A percentile compares a stretch with the other conserved stretches of the same genome.
phyloP scores from a whole-genome alignment of 306 rosid species.

The Sicyos baderoa region DNA sequence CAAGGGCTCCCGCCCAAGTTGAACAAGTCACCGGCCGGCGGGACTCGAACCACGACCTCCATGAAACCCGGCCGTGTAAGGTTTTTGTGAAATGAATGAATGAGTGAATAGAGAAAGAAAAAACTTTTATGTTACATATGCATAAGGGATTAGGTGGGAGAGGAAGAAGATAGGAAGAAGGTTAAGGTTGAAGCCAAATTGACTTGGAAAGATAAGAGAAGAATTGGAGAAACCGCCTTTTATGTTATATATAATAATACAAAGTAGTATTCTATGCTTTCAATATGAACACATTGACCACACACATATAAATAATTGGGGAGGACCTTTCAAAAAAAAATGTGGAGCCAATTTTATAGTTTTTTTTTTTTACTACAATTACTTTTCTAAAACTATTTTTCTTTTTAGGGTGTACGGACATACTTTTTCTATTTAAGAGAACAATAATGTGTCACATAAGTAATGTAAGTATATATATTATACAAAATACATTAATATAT shows the following conservation, averaged over 20 bases:
- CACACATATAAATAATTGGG: neutral
- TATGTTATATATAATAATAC: neutral
- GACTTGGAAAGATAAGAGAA: neutral
- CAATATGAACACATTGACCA: neutral
- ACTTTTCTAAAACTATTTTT: too few species aligned
- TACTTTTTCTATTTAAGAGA: too few species aligned
- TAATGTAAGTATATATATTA: too few species aligned
- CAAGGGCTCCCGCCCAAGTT: conserved; percentile 49
- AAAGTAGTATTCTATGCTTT: too few species aligned
- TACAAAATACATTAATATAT: too few species aligned
- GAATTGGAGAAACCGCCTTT: neutral
- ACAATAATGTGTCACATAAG: too few species aligned
- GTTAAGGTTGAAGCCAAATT: conserved; percentile 7
- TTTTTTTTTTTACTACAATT: too few species aligned
- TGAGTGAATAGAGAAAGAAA: neutral
- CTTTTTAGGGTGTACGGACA: too few species aligned
- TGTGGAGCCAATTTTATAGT: too few species aligned
- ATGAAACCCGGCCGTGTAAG: neutral
- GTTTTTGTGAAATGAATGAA: neutral
- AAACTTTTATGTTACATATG: neutral
- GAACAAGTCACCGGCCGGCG: conserved; percentile 27
- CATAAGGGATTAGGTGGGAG: neutral
- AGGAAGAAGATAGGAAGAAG: conserved; percentile 11
- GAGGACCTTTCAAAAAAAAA: too few species aligned
- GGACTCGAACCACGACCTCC: conserved; percentile 30